Conservation (phyloP, 108 stramenopile species). For the Conticribra guillardii region DNA sequence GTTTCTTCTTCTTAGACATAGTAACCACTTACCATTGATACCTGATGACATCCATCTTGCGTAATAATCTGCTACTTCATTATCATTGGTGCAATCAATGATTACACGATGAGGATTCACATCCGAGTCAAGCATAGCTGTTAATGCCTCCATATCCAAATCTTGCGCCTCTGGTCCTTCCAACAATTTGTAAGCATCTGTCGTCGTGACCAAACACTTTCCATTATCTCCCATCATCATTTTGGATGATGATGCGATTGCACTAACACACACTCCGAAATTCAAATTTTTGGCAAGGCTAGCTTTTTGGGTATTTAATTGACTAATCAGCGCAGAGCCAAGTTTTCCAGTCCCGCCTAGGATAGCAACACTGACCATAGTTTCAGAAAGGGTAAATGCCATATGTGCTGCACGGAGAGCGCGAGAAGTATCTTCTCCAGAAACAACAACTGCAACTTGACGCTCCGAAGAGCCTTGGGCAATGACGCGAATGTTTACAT, state of each 20-base stretch:
- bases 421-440: conserved; percentile 64
- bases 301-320: conserved; percentile 54
- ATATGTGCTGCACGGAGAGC: conserved; percentile 89
- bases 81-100: conserved; percentile 78
- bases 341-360: conserved; percentile 65
- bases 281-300: conserved; percentile 58
- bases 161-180: conserved; percentile 52
- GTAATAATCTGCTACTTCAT: conserved; percentile 64
- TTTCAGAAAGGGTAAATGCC: conserved; percentile 78
- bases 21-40: conserved; percentile 36
- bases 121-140: conserved; percentile 62
- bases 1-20: too few relatives aligned
- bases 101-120: conserved; percentile 82
- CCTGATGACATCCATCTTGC: conserved; percentile 70
- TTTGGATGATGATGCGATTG: conserved; percentile 59
- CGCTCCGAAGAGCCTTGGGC: conserved; percentile 86
- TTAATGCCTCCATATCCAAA: conserved; percentile 61
- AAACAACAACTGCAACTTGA: conserved; percentile 88
- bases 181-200: conserved; percentile 44
- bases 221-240: conserved; percentile 64
- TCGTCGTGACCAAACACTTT: conserved; percentile 45
- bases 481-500: conserved; percentile 89
- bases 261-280: conserved; percentile 53
- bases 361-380: conserved; percentile 61
- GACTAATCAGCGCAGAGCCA: conserved; percentile 59